Evolutionary conservation across 1,284 basidiomycete species (phyloP).

Genomic region (Volvariella volvacea): DNA sequence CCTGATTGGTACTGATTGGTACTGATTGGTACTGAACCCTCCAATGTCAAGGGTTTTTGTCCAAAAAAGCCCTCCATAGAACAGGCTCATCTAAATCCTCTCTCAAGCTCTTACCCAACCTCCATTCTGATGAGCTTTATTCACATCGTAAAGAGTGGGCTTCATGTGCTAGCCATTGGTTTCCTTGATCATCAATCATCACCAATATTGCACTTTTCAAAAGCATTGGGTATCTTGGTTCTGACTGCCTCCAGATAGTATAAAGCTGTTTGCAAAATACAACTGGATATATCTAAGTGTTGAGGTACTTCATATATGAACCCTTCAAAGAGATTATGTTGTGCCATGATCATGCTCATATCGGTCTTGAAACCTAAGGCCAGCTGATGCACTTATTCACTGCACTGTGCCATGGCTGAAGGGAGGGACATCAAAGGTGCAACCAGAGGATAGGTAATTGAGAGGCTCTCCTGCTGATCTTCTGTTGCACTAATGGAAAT

Average conservation of each 20-base stretch:
- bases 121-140: neutral
- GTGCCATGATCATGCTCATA: too few relatives aligned
- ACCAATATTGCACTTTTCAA: too few relatives aligned
- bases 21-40: too few relatives aligned
- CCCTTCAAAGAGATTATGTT: conserved; percentile 43
- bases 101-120: too few relatives aligned
- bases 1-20: too few relatives aligned
- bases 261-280: conserved; percentile 68
- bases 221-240: conserved; percentile 52
- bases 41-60: too few relatives aligned
- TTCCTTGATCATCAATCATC: neutral
- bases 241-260: conserved; percentile 76
- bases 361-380: too few relatives aligned
- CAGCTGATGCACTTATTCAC: neutral
- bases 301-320: conserved; percentile 78
- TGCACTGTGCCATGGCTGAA: conserved; percentile 1
- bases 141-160: neutral
- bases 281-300: conserved; percentile 68
- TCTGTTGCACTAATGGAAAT: neutral
- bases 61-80: too few relatives aligned
- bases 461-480: conserved; percentile 10
- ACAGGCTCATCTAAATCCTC: too few relatives aligned
- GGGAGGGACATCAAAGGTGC: conserved; percentile 15
- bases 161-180: neutral
- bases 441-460: conserved; percentile 23